These are phyloP conservation scores for Austroboletus niveus DNA, from an alignment of 1,284 basidiomycete genomes.

Conservation along the genomic window DNA sequence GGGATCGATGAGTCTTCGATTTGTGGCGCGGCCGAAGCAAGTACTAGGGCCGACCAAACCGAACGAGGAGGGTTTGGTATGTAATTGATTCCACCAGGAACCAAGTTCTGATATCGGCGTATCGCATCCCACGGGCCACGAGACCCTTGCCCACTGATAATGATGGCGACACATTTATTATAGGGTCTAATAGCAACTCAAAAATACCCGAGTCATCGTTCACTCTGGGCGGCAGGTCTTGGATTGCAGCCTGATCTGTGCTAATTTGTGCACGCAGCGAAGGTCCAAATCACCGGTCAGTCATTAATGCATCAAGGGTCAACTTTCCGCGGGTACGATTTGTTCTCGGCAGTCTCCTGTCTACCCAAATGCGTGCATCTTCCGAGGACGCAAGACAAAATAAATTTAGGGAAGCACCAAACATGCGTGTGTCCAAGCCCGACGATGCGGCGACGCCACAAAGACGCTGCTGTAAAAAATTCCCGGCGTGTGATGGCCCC, in stretches of 20 bases:
- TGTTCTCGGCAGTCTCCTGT: constrained; percentile 3
- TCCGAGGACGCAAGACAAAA: not conserved
- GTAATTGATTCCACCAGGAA: not conserved
- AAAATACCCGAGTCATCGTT: too few relatives aligned
- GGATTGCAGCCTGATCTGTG: too few relatives aligned
- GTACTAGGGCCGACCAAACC: not conserved
- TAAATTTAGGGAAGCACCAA: constrained; percentile 1
- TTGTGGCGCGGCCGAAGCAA: not conserved
- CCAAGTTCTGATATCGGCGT: not conserved
- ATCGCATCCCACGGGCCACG: too few relatives aligned
- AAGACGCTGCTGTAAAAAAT: not conserved
- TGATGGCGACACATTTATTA: too few relatives aligned
- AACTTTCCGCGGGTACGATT: not conserved
- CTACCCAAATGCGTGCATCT: constrained; percentile 4
- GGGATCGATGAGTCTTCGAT: too few relatives aligned
- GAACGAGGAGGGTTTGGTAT: too few relatives aligned
- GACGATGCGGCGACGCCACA: constrained; percentile 1
- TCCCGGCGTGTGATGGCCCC: not conserved
- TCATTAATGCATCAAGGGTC: too few relatives aligned
- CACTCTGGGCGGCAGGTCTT: too few relatives aligned
- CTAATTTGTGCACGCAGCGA: too few relatives aligned
- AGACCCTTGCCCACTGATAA: too few relatives aligned
- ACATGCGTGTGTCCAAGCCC: not conserved
- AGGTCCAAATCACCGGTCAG: too few relatives aligned
- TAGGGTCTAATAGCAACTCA: too few relatives aligned